Evolutionary conservation across 768 basidiomycete genomes (phyloP), one percentile per base, ranked within the genome.

Genomic region (Suillus lakei): DNA sequence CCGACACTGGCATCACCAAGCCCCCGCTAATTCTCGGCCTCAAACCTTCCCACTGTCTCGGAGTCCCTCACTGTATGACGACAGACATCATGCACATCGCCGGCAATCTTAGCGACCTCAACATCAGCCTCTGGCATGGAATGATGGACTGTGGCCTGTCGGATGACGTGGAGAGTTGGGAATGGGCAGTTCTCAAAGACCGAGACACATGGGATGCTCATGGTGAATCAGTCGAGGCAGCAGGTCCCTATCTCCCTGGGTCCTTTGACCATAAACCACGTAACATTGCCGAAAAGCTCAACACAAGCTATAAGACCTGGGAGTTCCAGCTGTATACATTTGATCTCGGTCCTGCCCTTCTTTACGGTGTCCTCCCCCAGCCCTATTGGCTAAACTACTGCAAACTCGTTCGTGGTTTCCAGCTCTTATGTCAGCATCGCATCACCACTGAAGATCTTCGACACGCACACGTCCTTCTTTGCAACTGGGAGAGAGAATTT

Each of bases 1-100:
- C 71, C 4, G 64, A 69, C 12, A 81, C 78, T 4, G 80, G 81
- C 0, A 70, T 82, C 13, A 66, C 50, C 8, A 79, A 46, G 12
- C n/a, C 44, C n/a, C 44, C n/a, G 4, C 44, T 46, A n/a, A 46
- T 46, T 10, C 44, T 46, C 7, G n/a, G 44, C n/a, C 44, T 46
- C n/a, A 46, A 10, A 10, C 44, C 44, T 10, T n/a, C 44, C 9
- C 44, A 12, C 4, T n/a, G n/a, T 5, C 44, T 46, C 10, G 10
- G 44, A 12, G 44, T 46, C 10, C 44, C 44, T n/a, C n/a, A n/a
- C 8, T 46, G 44, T n/a, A 46, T 46, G 44, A 46, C 44, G 6
- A 10, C 44, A 4, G 44, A 46, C n/a, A 46, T 46, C 44, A 46
- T 46, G 44, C 44, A 46, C 8, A 9, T 46, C 10, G n/a, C n/a